Percentiles rank a stretch among this genome's conserved stretches.
Evolutionary conservation across 2,329 filamentous ascomycete genomes (phyloP).

Genomic region (Cadophora gregata): DNA sequence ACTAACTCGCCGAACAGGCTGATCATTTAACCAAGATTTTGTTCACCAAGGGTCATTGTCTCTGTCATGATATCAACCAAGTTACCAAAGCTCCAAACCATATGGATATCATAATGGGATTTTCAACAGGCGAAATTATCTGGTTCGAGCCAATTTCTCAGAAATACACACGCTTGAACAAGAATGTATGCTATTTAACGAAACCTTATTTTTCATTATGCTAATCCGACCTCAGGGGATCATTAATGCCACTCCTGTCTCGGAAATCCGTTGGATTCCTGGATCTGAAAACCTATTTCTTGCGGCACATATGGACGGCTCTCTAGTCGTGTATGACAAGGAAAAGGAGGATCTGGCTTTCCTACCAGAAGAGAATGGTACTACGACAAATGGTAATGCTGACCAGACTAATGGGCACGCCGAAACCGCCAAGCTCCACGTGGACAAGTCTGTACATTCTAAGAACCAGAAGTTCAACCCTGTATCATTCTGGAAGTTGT

Average conservation of each 20-base stretch:
- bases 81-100: conserved; percentile 80
- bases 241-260: conserved; percentile 85
- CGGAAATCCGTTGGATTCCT: conserved; percentile 90
- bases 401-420: conserved; percentile 41
- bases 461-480: conserved; percentile 94
- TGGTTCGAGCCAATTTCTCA: conserved; percentile 99
- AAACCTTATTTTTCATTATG: not conserved
- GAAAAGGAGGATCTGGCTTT: conserved; percentile 91
- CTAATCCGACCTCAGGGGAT: conserved; percentile 63
- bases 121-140: conserved; percentile 94
- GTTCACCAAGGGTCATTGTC: conserved; percentile 93
- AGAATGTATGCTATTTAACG: conserved; percentile 70
- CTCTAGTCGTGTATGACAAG: conserved; percentile 93
- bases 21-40: conserved; percentile 95
- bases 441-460: conserved; percentile 92
- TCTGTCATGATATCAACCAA: conserved; percentile 91
- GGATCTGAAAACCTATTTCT: conserved; percentile 93
- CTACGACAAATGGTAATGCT: conserved; percentile 41
- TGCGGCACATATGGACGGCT: conserved; percentile 89
- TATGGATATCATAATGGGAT: conserved; percentile 92
- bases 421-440: conserved; percentile 60
- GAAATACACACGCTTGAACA: conserved; percentile 94
- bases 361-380: conserved; percentile 66
- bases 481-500: conserved; percentile 89
- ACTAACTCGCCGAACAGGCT: conserved; percentile 57